These are phyloP conservation scores for Hirschioporus abietinus DNA, from an alignment of 768 basidiomycete species.

Conservation along the genomic window DNA sequence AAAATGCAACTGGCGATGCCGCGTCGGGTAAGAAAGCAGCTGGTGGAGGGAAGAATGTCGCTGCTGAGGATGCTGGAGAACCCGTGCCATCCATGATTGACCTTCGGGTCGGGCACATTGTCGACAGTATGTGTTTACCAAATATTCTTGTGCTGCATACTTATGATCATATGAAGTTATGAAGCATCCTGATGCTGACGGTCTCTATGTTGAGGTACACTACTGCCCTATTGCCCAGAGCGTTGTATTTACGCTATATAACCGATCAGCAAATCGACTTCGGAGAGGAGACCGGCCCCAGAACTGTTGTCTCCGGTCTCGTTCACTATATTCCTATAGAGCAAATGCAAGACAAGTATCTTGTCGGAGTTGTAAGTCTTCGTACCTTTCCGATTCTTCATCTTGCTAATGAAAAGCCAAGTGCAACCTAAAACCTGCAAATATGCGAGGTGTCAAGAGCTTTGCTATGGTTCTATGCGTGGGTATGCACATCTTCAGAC, in stretches of 20 bases:
- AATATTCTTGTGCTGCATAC: neutral
- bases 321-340: slow-evolving; percentile 97
- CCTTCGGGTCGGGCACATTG: slow-evolving; percentile 86
- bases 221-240: slow-evolving; percentile 1
- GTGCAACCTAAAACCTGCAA: slow-evolving; percentile 94
- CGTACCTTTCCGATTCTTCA: slow-evolving; percentile 2
- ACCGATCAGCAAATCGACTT: slow-evolving; percentile 81
- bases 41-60: slow-evolving; percentile 21
- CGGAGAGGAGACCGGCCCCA: slow-evolving; percentile 90
- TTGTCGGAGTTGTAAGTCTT: slow-evolving; percentile 71
- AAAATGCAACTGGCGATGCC: slow-evolving; percentile 34
- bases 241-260: slow-evolving; percentile 28
- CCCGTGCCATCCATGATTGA: slow-evolving; percentile 97
- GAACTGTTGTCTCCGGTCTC: slow-evolving; percentile 94
- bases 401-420: slow-evolving; percentile 20
- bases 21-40: slow-evolving; percentile 28
- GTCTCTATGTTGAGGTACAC: slow-evolving; percentile 88
- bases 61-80: slow-evolving; percentile 65
- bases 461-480: slow-evolving; percentile 97
- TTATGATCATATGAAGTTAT: slow-evolving; percentile 50
- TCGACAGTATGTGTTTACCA: slow-evolving; percentile 60
- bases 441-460: slow-evolving; percentile 96
- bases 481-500: slow-evolving; percentile 21
- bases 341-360: slow-evolving; percentile 77
- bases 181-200: slow-evolving; percentile 96